Evolutionary conservation across 2,329 filamentous ascomycete species (phyloP), one percentile per base, ranked within the genome.

Genomic region (Rhytidhysteron rufulum): DNA sequence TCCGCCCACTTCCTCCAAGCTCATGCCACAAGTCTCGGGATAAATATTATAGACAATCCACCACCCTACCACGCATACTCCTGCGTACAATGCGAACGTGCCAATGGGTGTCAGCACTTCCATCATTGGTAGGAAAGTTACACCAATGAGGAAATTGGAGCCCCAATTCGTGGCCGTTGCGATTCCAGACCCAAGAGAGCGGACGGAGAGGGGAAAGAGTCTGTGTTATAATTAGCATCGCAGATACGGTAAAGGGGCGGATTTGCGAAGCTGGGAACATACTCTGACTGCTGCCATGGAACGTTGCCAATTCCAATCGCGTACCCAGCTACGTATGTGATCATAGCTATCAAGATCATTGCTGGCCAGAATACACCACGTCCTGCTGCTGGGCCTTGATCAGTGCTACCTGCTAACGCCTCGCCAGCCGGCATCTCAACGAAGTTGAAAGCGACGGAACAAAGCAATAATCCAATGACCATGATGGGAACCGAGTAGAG

Each of bases 201-300:
- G 80, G 33, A 89, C 85, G 21, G 76, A 75, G 34, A 90, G 72
- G 1, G 89, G 86, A 58, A 96, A 96, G 22, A 95, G 59, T 34
- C 51, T 54, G 33, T 1, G n/a, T n/a, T n/a, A n/a, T n/a, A n/a
- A n/a, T n/a, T n/a, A n/a, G n/a, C n/a, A n/a, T n/a, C n/a, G n/a
- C n/a, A n/a, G n/a, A n/a, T n/a, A n/a, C n/a, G 22, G 22, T 36
- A 19, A 16, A 18, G 18, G 20, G 13, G n/a, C 11, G 16, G 17
- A 19, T 9, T 27, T 10, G 29, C 31, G 16, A 32, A 11, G 33
- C 31, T 21, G 22, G 17, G 31, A 11, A 50, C 48, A 13, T 60
- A 77, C 68, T 97, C 91, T 52, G 84, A 88, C 68, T 95, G 90
- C 75, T 95, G 91, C 91, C 91, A 97, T 0, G 91, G 90, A 3